Conservation (phyloP, 2,329 filamentous ascomycete species). For the Madurella mycetomatis region DNA sequence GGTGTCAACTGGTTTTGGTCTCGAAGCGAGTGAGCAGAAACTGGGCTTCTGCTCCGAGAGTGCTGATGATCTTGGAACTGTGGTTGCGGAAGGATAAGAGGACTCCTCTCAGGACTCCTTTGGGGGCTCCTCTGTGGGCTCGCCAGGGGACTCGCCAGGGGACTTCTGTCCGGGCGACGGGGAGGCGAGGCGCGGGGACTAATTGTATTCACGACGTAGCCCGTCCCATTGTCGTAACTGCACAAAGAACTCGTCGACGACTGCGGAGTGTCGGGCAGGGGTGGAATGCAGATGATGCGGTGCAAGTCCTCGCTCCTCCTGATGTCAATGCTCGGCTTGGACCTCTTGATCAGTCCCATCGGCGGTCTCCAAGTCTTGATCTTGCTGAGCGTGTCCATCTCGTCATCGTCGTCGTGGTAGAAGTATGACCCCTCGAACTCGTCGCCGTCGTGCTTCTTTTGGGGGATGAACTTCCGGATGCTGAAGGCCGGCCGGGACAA, state of each 20-base stretch:
- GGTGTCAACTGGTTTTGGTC: constrained; percentile 15
- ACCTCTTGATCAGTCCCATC: constrained; percentile 30
- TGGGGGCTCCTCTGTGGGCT: constrained; percentile 19
- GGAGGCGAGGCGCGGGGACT: constrained; percentile 21
- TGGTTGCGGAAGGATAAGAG: constrained; percentile 20
- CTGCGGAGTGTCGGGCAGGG: constrained; percentile 33
- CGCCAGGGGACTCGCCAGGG: constrained; percentile 11
- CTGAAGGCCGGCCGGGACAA: constrained; percentile 40
- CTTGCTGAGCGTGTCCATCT: constrained; percentile 24
- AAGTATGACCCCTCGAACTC: constrained; percentile 26
- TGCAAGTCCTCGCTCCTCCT: constrained; percentile 38
- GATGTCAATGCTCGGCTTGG: constrained; percentile 36
- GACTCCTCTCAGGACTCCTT: constrained; percentile 23
- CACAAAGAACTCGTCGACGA: constrained; percentile 43
- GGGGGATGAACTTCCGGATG: constrained; percentile 41
- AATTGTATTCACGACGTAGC: constrained; percentile 8
- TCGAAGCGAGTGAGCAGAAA: constrained; percentile 4
- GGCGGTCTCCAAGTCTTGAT: constrained; percentile 26
- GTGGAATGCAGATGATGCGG: constrained; percentile 36
- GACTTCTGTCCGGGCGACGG: constrained; percentile 17
- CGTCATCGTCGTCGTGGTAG: constrained; percentile 24
- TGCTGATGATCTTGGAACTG: constrained; percentile 17
- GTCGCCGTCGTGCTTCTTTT: constrained; percentile 26
- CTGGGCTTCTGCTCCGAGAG: constrained; percentile 11
- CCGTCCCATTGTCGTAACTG: constrained; percentile 36